Conservation (phyloP, 2,329 filamentous ascomycete genomes). For the Diatrype stigma region DNA sequence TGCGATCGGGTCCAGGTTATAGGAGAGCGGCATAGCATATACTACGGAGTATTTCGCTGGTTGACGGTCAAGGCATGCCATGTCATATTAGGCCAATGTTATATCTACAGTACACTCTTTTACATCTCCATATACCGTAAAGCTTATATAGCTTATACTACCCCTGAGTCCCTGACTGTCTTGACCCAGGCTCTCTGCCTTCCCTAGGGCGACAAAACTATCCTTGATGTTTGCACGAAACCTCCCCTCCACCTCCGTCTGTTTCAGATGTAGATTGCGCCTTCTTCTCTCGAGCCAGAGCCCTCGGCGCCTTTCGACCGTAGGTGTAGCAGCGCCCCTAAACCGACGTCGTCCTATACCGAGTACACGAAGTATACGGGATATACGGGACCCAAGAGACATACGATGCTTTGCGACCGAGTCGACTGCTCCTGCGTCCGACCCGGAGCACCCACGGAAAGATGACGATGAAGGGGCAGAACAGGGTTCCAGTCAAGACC, state of each 20-base stretch:
- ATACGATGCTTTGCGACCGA: constrained; percentile 7
- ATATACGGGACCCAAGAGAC: background rate
- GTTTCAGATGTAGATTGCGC: constrained; percentile 35
- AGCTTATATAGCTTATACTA: too few relatives aligned
- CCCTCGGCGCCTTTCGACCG: constrained; percentile 10
- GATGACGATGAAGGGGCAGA: background rate
- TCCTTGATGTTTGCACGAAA: constrained; percentile 31
- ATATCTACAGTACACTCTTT: too few relatives aligned
- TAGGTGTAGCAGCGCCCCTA: constrained; percentile 4
- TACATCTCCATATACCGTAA: too few relatives aligned
- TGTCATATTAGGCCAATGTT: too few relatives aligned
- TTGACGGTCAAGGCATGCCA: too few relatives aligned
- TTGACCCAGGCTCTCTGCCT: too few relatives aligned
- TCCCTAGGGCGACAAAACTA: background rate
- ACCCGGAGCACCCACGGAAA: background rate
- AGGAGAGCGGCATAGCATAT: too few relatives aligned
- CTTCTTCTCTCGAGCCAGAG: constrained; percentile 20
- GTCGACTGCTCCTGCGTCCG: background rate
- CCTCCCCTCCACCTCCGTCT: constrained; percentile 30
- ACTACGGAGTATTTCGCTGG: too few relatives aligned
- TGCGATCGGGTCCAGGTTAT: too few relatives aligned
- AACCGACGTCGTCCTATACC: constrained; percentile 3
- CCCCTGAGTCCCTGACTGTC: too few relatives aligned
- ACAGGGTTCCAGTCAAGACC: too few relatives aligned
- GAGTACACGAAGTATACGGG: background rate